A percentile compares a stretch with the other conserved stretches of the same genome.
These are phyloP conservation scores for Kwoniella bestiolae DNA, from an alignment of 768 basidiomycete genomes.

Conservation along the genomic window DNA sequence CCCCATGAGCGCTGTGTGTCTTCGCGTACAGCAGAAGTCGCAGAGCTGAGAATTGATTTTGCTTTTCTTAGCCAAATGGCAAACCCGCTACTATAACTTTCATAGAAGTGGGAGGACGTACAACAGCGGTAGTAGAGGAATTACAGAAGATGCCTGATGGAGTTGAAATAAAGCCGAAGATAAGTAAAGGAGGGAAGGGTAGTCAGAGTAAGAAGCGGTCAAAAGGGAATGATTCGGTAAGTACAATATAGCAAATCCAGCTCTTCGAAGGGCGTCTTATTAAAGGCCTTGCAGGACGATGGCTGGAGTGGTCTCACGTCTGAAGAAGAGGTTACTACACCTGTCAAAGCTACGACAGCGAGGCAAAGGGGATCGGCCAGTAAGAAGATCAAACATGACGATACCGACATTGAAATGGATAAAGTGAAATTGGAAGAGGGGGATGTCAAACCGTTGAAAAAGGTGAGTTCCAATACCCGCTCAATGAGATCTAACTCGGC, in stretches of 20 bases:
- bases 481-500: not conserved
- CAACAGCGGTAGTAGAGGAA: slow-evolving; percentile 72
- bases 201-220: slow-evolving; percentile 30
- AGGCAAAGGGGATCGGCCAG: slow-evolving; percentile 28
- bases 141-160: slow-evolving; percentile 62
- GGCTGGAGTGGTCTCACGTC: not conserved
- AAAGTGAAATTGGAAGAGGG: not conserved
- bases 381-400: slow-evolving; percentile 14
- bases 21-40: not conserved
- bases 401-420: not conserved
- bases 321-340: slow-evolving; percentile 13
- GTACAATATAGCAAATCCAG: not conserved
- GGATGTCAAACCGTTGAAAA: not conserved
- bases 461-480: slow-evolving; percentile 17
- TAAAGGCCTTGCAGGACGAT: slow-evolving; percentile 8
- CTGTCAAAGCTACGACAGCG: slow-evolving; percentile 28
- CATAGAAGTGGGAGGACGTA: slow-evolving; percentile 75
- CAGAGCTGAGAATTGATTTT: not conserved
- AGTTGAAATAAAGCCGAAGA: slow-evolving; percentile 51
- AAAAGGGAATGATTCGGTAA: slow-evolving; percentile 16
- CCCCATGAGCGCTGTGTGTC: no score
- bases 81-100: slow-evolving; percentile 73
- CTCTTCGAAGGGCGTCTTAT: no score
- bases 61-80: slow-evolving; percentile 65
- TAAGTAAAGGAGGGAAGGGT: slow-evolving; percentile 44